phyloP scores from a whole-genome alignment of 345 rosid species.

The Bruguiera gymnorhiza region DNA sequence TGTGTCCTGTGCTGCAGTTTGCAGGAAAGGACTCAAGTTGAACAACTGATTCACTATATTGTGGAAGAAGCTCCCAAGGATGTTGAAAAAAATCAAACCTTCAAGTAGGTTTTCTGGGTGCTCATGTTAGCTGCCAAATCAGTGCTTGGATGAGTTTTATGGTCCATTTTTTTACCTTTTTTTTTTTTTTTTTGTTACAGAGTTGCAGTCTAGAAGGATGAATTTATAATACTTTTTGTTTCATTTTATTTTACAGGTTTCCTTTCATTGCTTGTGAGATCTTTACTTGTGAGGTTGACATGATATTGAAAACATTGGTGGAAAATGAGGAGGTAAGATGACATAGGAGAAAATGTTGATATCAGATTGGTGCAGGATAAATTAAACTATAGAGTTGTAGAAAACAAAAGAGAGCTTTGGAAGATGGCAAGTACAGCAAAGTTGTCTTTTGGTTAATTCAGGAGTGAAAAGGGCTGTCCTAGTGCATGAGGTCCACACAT shows the following conservation, averaged over 20 bases:
- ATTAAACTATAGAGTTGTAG: too few species aligned
- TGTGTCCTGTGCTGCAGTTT: conserved; percentile 46
- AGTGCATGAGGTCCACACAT: too few species aligned
- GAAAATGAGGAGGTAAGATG: conserved; percentile 81
- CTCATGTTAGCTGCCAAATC: conserved; percentile 1
- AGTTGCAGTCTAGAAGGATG: not conserved
- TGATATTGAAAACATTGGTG: conserved; percentile 80
- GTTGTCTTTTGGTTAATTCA: too few species aligned
- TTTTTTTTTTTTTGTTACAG: not conserved
- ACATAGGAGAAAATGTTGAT: too few species aligned
- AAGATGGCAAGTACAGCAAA: too few species aligned
- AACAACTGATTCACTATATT: conserved; percentile 70
- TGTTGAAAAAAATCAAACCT: conserved; percentile 58
- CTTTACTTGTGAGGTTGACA: conserved; percentile 90
- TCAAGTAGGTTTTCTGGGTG: conserved; percentile 53
- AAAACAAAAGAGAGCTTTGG: too few species aligned
- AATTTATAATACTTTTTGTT: not conserved
- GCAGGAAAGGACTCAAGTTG: conserved; percentile 73
- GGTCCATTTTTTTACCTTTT: not conserved
- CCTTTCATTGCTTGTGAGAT: conserved; percentile 93
- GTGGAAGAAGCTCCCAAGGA: conserved; percentile 76
- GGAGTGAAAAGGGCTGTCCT: too few species aligned
- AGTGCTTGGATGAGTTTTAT: not conserved
- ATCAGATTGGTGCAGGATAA: too few species aligned
- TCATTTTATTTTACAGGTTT: conserved; percentile 43